These are phyloP conservation scores for Chlamydomonas sp. DNA, from an alignment of 139 green algal genomes.

Conservation along the genomic window DNA sequence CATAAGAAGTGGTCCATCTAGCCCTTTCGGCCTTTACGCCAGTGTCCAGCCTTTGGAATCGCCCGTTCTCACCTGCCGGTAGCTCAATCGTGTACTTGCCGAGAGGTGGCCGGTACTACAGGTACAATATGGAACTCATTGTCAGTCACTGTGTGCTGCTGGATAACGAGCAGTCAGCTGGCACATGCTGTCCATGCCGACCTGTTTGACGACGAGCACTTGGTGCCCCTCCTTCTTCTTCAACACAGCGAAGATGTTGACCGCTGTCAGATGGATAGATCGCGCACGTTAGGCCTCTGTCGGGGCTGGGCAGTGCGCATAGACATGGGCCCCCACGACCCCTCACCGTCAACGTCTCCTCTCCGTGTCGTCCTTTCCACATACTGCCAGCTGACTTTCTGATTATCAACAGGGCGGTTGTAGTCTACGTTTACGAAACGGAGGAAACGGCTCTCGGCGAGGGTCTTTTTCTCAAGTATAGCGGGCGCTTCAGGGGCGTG, in stretches of 20 bases:
- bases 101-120: constrained; percentile 20
- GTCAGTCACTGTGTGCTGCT: neutral
- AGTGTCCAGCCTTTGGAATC: no score
- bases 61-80: constrained; percentile 4
- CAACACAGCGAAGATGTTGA: constrained; percentile 36
- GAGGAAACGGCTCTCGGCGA: constrained; percentile 26
- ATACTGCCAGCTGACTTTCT: constrained; percentile 32
- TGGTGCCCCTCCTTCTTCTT: constrained; percentile 20
- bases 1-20: no score
- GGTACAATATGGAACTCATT: neutral
- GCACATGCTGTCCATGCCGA: neutral
- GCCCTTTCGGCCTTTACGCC: no score
- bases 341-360: constrained; percentile 29
- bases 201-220: constrained; percentile 25
- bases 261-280: neutral
- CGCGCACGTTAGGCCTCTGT: neutral
- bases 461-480: constrained; percentile 7
- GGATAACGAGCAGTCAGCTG: neutral
- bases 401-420: constrained; percentile 3
- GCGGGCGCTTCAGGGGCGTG: neutral
- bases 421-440: constrained; percentile 35
- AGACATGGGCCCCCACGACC: neutral
- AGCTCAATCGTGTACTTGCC: constrained; percentile 35
- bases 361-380: constrained; percentile 32
- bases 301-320: no score